Evolutionary conservation across 2,329 filamentous ascomycete genomes (phyloP), one percentile per base, ranked within the genome.

Genomic region (Zymoseptoria ardabiliae): DNA sequence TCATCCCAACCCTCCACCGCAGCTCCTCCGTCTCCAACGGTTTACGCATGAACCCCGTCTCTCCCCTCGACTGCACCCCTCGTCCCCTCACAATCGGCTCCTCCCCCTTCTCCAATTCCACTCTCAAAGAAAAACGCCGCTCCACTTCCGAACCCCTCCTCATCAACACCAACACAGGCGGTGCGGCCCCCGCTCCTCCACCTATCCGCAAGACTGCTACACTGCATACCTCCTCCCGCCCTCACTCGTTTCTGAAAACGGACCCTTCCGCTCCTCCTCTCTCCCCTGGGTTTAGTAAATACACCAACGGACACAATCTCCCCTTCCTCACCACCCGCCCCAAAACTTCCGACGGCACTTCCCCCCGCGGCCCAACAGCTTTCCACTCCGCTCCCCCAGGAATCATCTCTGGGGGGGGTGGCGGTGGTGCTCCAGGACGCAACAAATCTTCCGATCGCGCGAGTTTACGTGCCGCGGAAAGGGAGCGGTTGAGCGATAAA

Each of bases 21-120:
- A 59, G 45, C 7, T 69, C 62, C 10, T 60, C 56, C 9, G 64
- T 61, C 9, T 65, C 63, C 21, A 70, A 72, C 54, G 68, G 69
- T 0, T 56, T 72, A 25, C 69, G 70, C 23, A 69, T 72, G 66
- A 72, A 72, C 52, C 66, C 67, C 9, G 62, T 72, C 13, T 68
- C 69, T 2, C 63, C 59, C 30, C 61, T 64, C 51, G 62, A 68
- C 35, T 45, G 35, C 17, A n/a, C 17, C 35, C 35, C 35, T 7
- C 35, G 35, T 7, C 35, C 35, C 13, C 35, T 45, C 35, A 45
- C 35, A 5, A 45, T 45, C 35, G 35, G 35, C 35, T 17, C 35
- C 23, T 54, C 55, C 28, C 11, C 51, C 25, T 41, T 45, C 17
- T 45, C 7, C 13, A 17, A 4, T 13, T 45, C 35, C 35, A 45